Evolutionary conservation across 176 grass and related monocot species (phyloP), one percentile per base, ranked within the genome.

Genomic region (Tillandsia fasciculata): DNA sequence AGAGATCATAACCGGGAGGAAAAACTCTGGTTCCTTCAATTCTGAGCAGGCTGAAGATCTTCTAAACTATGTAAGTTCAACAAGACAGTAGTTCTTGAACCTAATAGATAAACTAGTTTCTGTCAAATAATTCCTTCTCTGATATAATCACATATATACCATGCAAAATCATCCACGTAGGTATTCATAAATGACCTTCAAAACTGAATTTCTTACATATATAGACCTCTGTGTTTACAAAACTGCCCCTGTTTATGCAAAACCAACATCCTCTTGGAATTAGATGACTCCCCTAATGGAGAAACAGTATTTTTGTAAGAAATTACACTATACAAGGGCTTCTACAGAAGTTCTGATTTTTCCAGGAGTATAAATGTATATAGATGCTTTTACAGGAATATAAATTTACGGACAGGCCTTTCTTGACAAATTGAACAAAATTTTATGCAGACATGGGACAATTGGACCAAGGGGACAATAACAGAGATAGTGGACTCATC

Each of bases 341-440:
- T 7, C 5, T 42, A 42, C 33, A 7, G 1, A 42, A 70, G 15
- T 12, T 82, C 9, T 82, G 75, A 3, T 42, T 42, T 42, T 42
- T 42, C 29, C 33, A 42, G 3, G 33, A 42, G 33, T 42, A 7
- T 6, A 42, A 1, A 50, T 67, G 23, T 82, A 82, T 27, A 47
- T 66, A 0, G 75, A 87, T 48, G 72, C 78, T 0, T 79, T 75
- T 76, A 87, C 9, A 71, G 48, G 63, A 65, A 74, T 6, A 73
- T 80, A 65, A 65, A 69, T 52, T 23, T 42, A 15, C 27, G 11
- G n/a, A 1, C 50, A 48, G 3, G 12, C 1, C 8, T 68, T 3
- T 49, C 3, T 56, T 28, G 27, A 71, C 10, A 29, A 71, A 29
- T 26, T 53, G 24, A 29, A 10, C 2, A 3, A 71, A 71, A 26